Percentiles rank a stretch among this genome's conserved stretches.
These are phyloP conservation scores for Penicillium sp. DNA, from an alignment of 2,329 filamentous ascomycete species.

Conservation along the genomic window DNA sequence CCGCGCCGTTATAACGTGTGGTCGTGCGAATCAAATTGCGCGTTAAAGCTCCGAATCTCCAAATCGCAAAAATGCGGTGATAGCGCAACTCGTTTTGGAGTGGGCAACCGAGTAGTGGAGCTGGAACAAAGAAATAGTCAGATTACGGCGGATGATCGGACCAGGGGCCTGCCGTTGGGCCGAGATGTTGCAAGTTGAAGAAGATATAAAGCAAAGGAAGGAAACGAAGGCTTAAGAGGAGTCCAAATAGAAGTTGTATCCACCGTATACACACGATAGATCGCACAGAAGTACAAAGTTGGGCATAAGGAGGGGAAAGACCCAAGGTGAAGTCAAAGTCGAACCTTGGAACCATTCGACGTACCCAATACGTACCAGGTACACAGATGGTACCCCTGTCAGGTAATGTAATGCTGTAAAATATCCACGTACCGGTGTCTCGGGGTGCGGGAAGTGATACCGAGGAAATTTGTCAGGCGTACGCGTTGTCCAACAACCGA, in stretches of 20 bases:
- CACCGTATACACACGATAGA: slow-evolving; percentile 22
- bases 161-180: slow-evolving; percentile 7
- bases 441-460: neutral
- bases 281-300: slow-evolving; percentile 15
- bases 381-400: neutral
- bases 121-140: slow-evolving; percentile 22
- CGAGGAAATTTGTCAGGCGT: neutral
- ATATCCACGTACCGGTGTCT: neutral
- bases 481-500: neutral
- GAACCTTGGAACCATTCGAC: neutral
- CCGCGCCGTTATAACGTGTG: slow-evolving; percentile 6
- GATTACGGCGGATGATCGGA: slow-evolving; percentile 15
- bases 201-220: slow-evolving; percentile 6
- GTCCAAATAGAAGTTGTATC: slow-evolving; percentile 1
- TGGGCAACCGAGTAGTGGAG: slow-evolving; percentile 14
- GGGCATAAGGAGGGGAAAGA: slow-evolving; percentile 11
- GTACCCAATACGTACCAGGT: neutral
- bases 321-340: slow-evolving; percentile 5
- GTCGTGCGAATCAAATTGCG: slow-evolving; percentile 3
- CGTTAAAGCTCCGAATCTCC: slow-evolving; percentile 6
- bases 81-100: slow-evolving; percentile 10
- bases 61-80: slow-evolving; percentile 19
- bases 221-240: neutral
- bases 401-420: neutral
- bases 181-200: neutral